These are phyloP conservation scores for Hymenoscyphus repandus DNA, from an alignment of 2,329 filamentous ascomycete species.

Conservation along the genomic window DNA sequence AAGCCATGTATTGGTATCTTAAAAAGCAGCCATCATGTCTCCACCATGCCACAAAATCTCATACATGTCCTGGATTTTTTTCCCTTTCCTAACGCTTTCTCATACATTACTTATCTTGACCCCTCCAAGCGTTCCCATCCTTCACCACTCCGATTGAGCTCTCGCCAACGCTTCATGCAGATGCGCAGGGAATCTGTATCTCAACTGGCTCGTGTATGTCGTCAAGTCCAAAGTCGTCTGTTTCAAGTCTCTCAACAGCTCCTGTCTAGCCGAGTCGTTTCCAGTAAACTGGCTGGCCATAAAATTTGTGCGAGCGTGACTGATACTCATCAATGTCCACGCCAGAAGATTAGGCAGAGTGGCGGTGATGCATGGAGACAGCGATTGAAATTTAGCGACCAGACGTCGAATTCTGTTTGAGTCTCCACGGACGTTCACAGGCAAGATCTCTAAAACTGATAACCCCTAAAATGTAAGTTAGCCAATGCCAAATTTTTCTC, in stretches of 20 bases:
- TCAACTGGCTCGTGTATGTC: slow-evolving; percentile 87
- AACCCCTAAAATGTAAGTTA: slow-evolving; percentile 55
- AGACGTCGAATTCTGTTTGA: slow-evolving; percentile 72
- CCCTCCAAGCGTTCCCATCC: background rate
- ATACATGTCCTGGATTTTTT: background rate
- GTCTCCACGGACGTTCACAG: slow-evolving; percentile 68
- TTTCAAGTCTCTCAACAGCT: slow-evolving; percentile 66
- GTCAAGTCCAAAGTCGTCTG: slow-evolving; percentile 85
- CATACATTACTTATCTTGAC: background rate
- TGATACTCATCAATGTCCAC: slow-evolving; percentile 88
- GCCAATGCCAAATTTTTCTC: background rate
- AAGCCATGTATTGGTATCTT: no score
- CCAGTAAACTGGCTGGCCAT: slow-evolving; percentile 68
- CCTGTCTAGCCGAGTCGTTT: slow-evolving; percentile 57
- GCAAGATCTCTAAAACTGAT: slow-evolving; percentile 69
- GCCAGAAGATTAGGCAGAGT: slow-evolving; percentile 88
- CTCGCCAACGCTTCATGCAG: slow-evolving; percentile 84
- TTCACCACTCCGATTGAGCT: slow-evolving; percentile 39
- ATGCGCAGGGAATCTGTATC: slow-evolving; percentile 81
- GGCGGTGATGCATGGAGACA: slow-evolving; percentile 76
- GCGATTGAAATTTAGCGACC: slow-evolving; percentile 73
- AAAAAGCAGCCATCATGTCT: no score
- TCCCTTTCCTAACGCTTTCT: background rate
- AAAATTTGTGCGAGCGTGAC: slow-evolving; percentile 68
- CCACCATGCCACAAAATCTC: no score